Evolutionary conservation across 495 filamentous ascomycete species (phyloP).

Genomic region (Hypoxylon perforatum): DNA sequence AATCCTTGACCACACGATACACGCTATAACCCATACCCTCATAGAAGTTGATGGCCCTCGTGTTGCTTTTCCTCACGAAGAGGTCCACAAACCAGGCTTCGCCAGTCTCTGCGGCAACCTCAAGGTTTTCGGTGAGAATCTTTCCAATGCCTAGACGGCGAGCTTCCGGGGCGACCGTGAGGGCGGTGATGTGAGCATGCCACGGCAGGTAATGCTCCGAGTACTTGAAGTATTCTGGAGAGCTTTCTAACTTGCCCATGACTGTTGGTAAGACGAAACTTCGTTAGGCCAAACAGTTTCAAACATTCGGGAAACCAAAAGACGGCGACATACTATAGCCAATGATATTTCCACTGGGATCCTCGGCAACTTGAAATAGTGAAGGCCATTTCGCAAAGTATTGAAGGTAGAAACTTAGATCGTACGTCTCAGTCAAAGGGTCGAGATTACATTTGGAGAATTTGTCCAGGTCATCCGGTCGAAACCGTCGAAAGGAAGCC

Average conservation of each 20-base stretch:
- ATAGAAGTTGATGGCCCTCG: slow-evolving; percentile 88
- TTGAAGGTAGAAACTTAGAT: slow-evolving; percentile 92
- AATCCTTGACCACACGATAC: slow-evolving; percentile 86
- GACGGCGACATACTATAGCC: slow-evolving; percentile 81
- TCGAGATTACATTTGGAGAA: slow-evolving; percentile 92
- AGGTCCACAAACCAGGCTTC: slow-evolving; percentile 95
- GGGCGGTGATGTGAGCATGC: slow-evolving; percentile 97
- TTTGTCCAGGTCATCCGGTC: slow-evolving; percentile 59
- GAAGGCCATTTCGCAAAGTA: slow-evolving; percentile 96
- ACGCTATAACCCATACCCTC: slow-evolving; percentile 88
- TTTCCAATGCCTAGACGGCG: slow-evolving; percentile 88
- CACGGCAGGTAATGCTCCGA: slow-evolving; percentile 91
- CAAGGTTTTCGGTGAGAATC: slow-evolving; percentile 79
- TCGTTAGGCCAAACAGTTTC: slow-evolving; percentile 23
- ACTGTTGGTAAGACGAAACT: slow-evolving; percentile 63
- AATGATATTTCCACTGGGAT: slow-evolving; percentile 81
- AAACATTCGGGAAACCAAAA: slow-evolving; percentile 9
- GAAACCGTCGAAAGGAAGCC: slow-evolving; percentile 60
- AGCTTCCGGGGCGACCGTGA: slow-evolving; percentile 89
- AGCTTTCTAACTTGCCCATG: slow-evolving; percentile 95
- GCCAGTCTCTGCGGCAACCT: slow-evolving; percentile 79
- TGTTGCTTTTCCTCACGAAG: slow-evolving; percentile 89
- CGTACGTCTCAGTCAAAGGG: slow-evolving; percentile 94
- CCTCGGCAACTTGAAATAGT: slow-evolving; percentile 88
- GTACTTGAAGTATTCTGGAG: slow-evolving; percentile 73